Base-by-base conservation (phyloP, 805 yeast genomes). In the Wickerhamomyces ciferrii region DNA sequence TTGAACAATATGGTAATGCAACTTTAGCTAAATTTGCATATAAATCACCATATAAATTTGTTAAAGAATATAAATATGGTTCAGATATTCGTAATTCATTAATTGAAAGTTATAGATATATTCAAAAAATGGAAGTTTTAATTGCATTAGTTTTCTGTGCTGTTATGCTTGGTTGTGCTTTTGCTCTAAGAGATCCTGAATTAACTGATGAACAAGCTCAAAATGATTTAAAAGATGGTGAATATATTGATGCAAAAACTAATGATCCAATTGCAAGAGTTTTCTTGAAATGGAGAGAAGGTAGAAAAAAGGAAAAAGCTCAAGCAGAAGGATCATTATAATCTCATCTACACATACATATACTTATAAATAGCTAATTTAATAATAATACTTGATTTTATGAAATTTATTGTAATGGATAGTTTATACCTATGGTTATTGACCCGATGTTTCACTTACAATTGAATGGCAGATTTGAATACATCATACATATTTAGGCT, bases 61-160 rank as follows among this genome's bases (percentile, higher is more conserved):
- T 78, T 36, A 42, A 55, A 2, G 54, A 56, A 0, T 71, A 81
- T 56, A 59, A 79, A 1, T 81, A 87, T 86, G 89, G 81, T 2
- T 69, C 87, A 1, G 77, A 83, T 17, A 78, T 72, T 49, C 76
- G 92, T 63, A 59, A 58, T 2, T 83, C 78, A 3, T 70, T 81
- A 43, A 84, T 81, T 3, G 63, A 58, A 41, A 74, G 86, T 2
- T 85, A 84, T 60, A 74, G 74, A 48, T 23, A 23, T 23, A 23
- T 23, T 14, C 87, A 82, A 62, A 69, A 71, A 53, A 61, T 78
- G 43, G 71, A 81, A 59, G 69, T 78, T 49, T 66, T 74, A 45
- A 70, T 74, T 31, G 83, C 80, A 13, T 43, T 62, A 15, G 68
- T 74, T 42, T 67, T 81, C 51, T 67, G 75, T 56, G 68, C 75